Conservation (phyloP, 1,284 basidiomycete species). For the Thecaphora thlaspeos region DNA sequence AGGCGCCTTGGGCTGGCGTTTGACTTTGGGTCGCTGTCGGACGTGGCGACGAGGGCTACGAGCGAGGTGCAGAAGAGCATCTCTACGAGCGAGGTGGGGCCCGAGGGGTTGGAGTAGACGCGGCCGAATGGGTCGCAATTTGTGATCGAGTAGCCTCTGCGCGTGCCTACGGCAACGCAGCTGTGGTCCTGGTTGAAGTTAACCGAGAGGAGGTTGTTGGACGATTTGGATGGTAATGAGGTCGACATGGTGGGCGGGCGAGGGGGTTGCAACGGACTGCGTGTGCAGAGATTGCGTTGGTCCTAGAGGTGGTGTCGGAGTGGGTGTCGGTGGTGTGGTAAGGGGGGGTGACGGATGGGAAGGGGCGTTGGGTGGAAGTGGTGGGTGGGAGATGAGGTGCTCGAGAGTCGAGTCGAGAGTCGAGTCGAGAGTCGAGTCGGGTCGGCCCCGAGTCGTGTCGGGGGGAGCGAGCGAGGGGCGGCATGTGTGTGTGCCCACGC, state of each 20-base stretch:
- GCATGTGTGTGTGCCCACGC: no score
- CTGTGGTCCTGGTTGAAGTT: constrained; percentile 60
- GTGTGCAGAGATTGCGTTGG: no score
- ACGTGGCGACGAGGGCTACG: constrained; percentile 91
- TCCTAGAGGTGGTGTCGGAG: no score
- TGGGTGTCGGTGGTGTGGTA: no score
- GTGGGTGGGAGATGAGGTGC: no score
- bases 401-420: no score
- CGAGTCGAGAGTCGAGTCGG: no score
- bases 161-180: constrained; percentile 90
- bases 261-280: no score
- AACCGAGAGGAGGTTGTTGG: constrained; percentile 43
- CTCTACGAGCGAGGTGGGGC: constrained; percentile 90
- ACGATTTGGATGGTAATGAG: constrained; percentile 23
- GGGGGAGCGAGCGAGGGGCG: no score
- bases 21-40: constrained; percentile 66
- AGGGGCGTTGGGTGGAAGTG: no score
- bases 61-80: constrained; percentile 99
- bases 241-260: constrained; percentile 8
- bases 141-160: constrained; percentile 92
- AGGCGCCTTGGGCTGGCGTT: constrained; percentile 71
- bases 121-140: constrained; percentile 97
- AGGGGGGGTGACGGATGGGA: no score
- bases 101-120: constrained; percentile 90
- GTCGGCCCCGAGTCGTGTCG: no score